A percentile compares a stretch with the other conserved stretches of the same genome.
Conservation (phyloP, 106 monocot genomes). For the Posidonia australis region DNA sequence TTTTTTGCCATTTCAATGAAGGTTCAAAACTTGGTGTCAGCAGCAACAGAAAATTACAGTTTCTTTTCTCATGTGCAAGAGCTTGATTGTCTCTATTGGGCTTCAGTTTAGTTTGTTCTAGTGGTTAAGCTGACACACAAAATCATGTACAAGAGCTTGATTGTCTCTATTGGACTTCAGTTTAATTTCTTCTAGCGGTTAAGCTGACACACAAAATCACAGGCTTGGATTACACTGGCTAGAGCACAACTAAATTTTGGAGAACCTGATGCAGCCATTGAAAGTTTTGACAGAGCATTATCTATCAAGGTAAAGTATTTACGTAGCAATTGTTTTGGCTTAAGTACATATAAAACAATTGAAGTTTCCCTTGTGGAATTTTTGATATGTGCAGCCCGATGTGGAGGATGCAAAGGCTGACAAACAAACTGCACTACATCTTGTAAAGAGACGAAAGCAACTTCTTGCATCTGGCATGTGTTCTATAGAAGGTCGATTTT, state of each 20-base stretch:
- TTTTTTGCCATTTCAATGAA: too few species aligned
- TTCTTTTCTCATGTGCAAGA: too few species aligned
- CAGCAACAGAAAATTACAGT: too few species aligned
- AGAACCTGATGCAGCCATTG: conserved; percentile 68
- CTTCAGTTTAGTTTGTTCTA: too few species aligned
- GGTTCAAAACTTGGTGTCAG: too few species aligned
- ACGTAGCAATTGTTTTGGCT: not conserved
- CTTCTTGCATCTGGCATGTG: conserved; percentile 22
- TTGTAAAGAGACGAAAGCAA: conserved; percentile 38
- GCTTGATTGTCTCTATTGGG: too few species aligned
- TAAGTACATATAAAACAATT: not conserved
- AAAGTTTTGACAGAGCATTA: conserved; percentile 65
- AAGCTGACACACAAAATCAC: not conserved
- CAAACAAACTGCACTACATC: conserved; percentile 26
- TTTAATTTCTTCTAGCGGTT: too few species aligned
- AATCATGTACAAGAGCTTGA: too few species aligned
- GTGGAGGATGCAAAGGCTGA: conserved; percentile 35
- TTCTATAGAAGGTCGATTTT: conserved; percentile 22
- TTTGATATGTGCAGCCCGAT: conserved; percentile 32
- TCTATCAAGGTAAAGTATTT: conserved; percentile 41
- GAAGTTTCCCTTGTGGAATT: not conserved
- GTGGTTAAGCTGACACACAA: too few species aligned
- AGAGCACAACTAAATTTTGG: conserved; percentile 87
- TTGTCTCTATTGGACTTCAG: too few species aligned
- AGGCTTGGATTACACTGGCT: conserved; percentile 88